Conservation (phyloP, 2,329 filamentous ascomycete species). For the Rugonectria rugulosa region DNA sequence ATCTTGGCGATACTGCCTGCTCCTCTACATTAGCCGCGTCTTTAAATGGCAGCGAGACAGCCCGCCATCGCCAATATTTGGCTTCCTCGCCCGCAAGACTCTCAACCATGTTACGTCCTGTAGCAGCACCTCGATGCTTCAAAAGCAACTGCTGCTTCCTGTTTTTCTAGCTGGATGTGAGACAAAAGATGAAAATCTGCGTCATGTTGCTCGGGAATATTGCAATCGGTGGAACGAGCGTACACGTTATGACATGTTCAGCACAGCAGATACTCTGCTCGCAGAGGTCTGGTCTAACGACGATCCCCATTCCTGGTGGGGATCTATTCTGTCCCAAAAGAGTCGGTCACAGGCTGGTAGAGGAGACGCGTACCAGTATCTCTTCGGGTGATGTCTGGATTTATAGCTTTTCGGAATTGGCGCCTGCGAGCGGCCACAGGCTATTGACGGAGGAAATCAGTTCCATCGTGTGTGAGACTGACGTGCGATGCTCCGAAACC, state of each 20-base stretch:
- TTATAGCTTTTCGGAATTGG: no score
- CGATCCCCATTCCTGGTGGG: not conserved
- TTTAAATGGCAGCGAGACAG: conserved; percentile 35
- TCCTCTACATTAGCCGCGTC: conserved; percentile 43
- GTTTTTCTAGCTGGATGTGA: conserved; percentile 46
- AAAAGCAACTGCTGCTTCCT: conserved; percentile 48
- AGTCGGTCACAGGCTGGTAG: not conserved
- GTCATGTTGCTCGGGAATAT: conserved; percentile 36
- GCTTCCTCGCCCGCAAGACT: conserved; percentile 37
- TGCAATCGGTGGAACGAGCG: conserved; percentile 42
- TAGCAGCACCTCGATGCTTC: conserved; percentile 37
- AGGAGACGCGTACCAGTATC: not conserved
- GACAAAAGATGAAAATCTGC: conserved; percentile 32
- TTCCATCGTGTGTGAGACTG: no score
- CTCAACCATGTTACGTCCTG: conserved; percentile 34
- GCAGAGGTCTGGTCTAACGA: not conserved
- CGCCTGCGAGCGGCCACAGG: no score
- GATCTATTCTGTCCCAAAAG: conserved; percentile 3
- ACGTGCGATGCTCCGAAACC: no score
- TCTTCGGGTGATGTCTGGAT: conserved; percentile 2
- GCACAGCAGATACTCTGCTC: not conserved
- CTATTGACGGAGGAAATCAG: no score
- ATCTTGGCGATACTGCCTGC: conserved; percentile 43
- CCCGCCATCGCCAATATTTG: conserved; percentile 18
- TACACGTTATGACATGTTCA: not conserved